phyloP scores from a whole-genome alignment of 371 early-diverging fungal species.

The Apophysomyces trapeziformis region DNA sequence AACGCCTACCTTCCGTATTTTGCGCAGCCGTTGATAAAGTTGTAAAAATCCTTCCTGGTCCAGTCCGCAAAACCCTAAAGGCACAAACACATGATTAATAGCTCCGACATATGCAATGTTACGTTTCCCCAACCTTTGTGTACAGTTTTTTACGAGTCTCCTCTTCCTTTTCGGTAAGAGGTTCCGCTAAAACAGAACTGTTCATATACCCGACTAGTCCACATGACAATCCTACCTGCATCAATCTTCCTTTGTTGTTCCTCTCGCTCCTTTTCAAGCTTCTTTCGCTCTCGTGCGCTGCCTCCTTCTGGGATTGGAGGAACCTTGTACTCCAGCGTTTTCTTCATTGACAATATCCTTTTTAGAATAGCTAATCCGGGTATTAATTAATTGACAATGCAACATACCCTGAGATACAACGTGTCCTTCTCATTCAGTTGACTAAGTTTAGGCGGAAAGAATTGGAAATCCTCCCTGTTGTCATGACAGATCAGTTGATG shows the following conservation, averaged over 20 bases:
- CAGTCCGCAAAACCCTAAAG: conserved; percentile 90
- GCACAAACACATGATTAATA: background rate
- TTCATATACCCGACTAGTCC: background rate
- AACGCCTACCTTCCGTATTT: conserved; percentile 76
- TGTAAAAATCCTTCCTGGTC: conserved; percentile 91
- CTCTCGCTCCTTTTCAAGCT: conserved; percentile 68
- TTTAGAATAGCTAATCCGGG: background rate
- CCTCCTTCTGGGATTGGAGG: conserved; percentile 43
- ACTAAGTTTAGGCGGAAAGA: conserved; percentile 82
- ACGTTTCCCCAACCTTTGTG: conserved; percentile 30
- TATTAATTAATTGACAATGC: background rate
- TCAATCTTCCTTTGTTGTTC: conserved; percentile 88
- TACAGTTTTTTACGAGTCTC: conserved; percentile 81
- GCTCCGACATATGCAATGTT: conserved; percentile 16
- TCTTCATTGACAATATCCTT: conserved; percentile 28
- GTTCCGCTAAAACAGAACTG: conserved; percentile 61
- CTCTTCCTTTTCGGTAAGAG: conserved; percentile 88
- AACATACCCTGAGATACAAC: conserved; percentile 49
- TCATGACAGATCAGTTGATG: conserved; percentile 16
- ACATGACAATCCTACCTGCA: conserved; percentile 20
- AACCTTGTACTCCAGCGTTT: conserved; percentile 68
- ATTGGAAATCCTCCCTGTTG: conserved; percentile 84
- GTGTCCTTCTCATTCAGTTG: conserved; percentile 86
- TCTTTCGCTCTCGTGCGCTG: conserved; percentile 44
- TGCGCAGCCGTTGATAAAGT: conserved; percentile 91